Conservation (phyloP, 208 protist species). For the Leishmania amazonensis region DNA sequence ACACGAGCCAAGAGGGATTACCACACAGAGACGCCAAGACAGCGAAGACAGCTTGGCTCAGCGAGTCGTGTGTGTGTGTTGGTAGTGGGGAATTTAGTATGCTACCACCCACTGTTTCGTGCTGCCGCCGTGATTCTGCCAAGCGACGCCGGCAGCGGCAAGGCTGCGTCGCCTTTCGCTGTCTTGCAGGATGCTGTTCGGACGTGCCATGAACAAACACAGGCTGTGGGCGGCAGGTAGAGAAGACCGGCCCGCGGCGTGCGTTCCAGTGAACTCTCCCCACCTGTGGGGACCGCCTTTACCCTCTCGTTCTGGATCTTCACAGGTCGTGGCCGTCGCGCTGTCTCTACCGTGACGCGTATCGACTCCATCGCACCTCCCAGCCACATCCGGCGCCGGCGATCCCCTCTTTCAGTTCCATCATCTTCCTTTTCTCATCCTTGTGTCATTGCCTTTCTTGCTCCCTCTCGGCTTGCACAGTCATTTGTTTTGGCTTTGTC, state of each 20-base stretch:
- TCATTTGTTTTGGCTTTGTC: background rate
- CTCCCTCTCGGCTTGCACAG: background rate
- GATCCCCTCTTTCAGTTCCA: background rate
- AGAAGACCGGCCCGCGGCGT: background rate
- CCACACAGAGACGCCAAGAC: background rate
- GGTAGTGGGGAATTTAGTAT: background rate
- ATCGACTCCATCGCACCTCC: background rate
- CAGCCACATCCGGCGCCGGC: background rate
- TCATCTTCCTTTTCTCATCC: background rate
- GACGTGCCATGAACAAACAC: background rate
- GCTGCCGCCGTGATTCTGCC: background rate
- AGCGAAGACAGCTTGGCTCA: background rate
- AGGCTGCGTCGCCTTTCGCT: background rate
- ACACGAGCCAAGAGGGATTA: background rate
- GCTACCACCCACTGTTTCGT: background rate
- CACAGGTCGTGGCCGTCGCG: background rate
- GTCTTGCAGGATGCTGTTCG: background rate
- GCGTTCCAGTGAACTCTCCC: background rate
- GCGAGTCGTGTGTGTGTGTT: background rate
- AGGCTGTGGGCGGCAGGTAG: background rate
- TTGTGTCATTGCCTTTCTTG: background rate
- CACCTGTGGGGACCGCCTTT: background rate
- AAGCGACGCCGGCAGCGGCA: background rate
- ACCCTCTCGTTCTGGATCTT: background rate
- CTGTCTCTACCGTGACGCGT: background rate